These are phyloP conservation scores for Fomitopsis pinicola DNA, from an alignment of 1,284 basidiomycete genomes.

Conservation along the genomic window DNA sequence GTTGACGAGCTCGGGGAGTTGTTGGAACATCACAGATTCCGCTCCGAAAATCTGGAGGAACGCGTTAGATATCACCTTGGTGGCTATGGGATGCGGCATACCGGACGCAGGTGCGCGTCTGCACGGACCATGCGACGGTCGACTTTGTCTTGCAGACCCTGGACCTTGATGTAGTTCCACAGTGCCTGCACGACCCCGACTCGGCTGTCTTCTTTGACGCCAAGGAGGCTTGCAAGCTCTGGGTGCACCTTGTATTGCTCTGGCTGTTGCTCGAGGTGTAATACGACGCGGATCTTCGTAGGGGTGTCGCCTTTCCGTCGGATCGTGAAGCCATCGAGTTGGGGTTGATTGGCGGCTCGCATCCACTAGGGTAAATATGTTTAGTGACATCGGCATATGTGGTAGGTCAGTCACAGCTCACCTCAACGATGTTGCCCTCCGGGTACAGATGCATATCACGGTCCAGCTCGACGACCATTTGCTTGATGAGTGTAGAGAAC, in stretches of 20 bases:
- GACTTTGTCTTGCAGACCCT: constrained; percentile 86
- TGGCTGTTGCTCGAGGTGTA: constrained; percentile 84
- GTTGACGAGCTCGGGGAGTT: constrained; percentile 85
- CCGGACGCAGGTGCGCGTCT: constrained; percentile 68
- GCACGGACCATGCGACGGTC: constrained; percentile 79
- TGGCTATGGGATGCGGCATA: constrained; percentile 27
- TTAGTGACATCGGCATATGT: not conserved
- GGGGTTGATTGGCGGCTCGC: constrained; percentile 54
- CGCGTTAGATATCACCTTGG: not conserved
- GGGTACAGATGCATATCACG: constrained; percentile 81
- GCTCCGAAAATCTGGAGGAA: constrained; percentile 58
- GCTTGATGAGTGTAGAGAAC: constrained; percentile 85
- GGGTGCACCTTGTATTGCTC: constrained; percentile 82
- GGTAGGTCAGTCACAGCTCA: constrained; percentile 25
- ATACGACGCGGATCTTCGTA: constrained; percentile 74
- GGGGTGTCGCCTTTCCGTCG: constrained; percentile 78
- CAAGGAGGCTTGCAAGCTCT: constrained; percentile 74
- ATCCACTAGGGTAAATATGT: constrained; percentile 54
- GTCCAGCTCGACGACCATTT: constrained; percentile 84
- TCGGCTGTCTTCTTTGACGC: constrained; percentile 84
- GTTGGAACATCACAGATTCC: constrained; percentile 71
- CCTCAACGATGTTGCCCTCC: constrained; percentile 79
- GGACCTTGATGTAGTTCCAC: constrained; percentile 91
- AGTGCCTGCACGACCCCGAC: constrained; percentile 79
- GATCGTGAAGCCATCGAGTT: constrained; percentile 87